Evolutionary conservation across 768 basidiomycete genomes (phyloP), one percentile per base, ranked within the genome.

Genomic region (Tulasnella sp.): DNA sequence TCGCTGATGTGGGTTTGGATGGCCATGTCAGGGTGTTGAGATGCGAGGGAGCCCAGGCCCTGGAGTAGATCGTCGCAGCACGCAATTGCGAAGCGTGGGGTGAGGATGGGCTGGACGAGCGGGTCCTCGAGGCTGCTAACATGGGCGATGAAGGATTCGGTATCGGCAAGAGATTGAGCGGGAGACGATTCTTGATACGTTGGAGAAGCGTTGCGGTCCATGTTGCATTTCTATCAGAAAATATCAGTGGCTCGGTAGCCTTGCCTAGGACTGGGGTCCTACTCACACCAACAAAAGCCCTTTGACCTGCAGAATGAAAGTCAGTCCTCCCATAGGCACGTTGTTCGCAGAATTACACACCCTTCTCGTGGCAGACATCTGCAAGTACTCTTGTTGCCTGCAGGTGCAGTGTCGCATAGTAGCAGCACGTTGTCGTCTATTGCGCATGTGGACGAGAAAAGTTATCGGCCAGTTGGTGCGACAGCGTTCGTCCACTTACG

Each of bases 1-100:
- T 99, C 97, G 17, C 91, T 89, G 64, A 98, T 90, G 82, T 98
- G 97, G 2, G 97, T 98, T 83, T 99, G 97, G 72, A 97, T 92
- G 72, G 87, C 87, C 40, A 99, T 85, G 0, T 83, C 78, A 3
- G 89, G 86, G 79, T 93, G 88, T 3, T 85, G 70, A 4, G 83
- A 81, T 0, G 91, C 91, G 52, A 97, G 83, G 5, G 84, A 79
- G 11, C 92, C 90, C 6, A 99, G 85, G 4, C 84, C 83, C 0
- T 80, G 68, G 71, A 98, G 86, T 38, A 96, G 88, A n/a, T 87
- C 84, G 15, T 86, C 82, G 0, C 95, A 89, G 83, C 95, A 97
- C 14, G 93, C 90, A 77, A 98, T 91, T 31, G 97, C 97, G 82
- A 98, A 99, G n/a, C 97, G 92, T 17, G 97, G 97, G 0, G 97